phyloP scores from a whole-genome alignment of 345 rosid species.

The Angophora floribunda region DNA sequence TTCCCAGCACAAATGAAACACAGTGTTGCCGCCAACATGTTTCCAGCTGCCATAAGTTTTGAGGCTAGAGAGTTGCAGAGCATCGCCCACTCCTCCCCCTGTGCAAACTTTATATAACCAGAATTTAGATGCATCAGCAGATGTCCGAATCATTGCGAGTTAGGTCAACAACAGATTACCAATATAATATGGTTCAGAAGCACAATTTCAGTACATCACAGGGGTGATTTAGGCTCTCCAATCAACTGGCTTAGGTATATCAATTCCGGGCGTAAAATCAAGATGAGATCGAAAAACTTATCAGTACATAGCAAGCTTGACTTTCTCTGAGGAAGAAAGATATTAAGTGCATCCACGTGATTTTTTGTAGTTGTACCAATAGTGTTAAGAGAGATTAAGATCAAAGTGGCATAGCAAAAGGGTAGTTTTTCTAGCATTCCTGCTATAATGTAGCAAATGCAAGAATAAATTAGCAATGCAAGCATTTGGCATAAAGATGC shows the following conservation, averaged over 20 bases:
- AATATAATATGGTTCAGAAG: background rate
- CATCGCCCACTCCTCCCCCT: conserved; percentile 75
- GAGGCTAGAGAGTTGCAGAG: conserved; percentile 85
- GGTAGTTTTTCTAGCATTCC: background rate
- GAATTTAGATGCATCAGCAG: background rate
- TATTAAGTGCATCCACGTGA: background rate
- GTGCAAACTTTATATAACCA: conserved; percentile 50
- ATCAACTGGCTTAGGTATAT: background rate
- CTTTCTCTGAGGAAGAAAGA: background rate
- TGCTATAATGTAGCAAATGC: background rate
- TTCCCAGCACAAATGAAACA: conserved; percentile 97
- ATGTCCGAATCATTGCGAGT: background rate
- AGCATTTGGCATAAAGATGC: background rate
- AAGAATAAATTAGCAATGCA: background rate
- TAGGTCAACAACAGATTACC: background rate
- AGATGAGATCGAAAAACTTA: background rate
- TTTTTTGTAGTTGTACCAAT: background rate
- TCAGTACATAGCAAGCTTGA: background rate
- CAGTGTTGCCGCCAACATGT: conserved; percentile 84
- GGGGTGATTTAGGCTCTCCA: background rate
- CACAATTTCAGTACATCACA: background rate
- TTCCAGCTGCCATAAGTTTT: conserved; percentile 65
- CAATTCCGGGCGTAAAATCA: background rate
- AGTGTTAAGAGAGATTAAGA: background rate
- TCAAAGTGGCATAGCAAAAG: background rate